phyloP scores from a whole-genome alignment of 2,329 filamentous ascomycete genomes.

The Colletotrichum lupini region DNA sequence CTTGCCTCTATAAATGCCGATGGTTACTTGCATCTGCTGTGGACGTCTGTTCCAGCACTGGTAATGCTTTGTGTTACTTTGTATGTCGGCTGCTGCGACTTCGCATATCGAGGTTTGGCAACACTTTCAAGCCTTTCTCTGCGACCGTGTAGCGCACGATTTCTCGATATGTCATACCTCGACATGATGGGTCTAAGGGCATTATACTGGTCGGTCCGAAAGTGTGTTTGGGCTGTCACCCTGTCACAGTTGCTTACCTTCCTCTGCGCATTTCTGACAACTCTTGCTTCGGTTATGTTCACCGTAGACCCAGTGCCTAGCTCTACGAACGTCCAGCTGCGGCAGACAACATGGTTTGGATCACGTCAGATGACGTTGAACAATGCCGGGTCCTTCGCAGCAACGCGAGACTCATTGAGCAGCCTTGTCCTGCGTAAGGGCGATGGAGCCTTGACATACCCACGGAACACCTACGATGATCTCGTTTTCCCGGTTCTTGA shows the following conservation, averaged over 20 bases:
- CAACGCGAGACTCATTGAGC: background rate
- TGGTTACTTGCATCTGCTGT: constrained; percentile 14
- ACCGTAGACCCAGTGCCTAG: background rate
- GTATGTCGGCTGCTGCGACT: constrained; percentile 12
- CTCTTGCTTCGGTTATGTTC: constrained; percentile 11
- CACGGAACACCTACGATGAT: background rate
- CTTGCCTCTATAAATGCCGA: constrained; percentile 11
- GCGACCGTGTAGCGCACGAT: background rate
- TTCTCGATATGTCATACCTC: constrained; percentile 4
- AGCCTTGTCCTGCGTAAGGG: background rate
- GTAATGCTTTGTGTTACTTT: constrained; percentile 13
- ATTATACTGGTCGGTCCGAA: background rate
- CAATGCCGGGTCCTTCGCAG: background rate
- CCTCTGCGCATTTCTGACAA: background rate
- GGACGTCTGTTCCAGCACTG: constrained; percentile 15
- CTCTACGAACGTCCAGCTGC: background rate
- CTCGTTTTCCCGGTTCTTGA: background rate
- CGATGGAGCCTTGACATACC: background rate
- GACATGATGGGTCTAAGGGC: constrained; percentile 18
- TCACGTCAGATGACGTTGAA: background rate
- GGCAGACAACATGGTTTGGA: constrained; percentile 4
- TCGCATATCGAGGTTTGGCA: background rate
- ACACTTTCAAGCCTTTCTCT: constrained; percentile 7
- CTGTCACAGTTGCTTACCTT: background rate
- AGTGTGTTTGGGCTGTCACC: background rate